phyloP scores from a whole-genome alignment of 2,329 filamentous ascomycete genomes.

The Paecilomyces niveus region DNA sequence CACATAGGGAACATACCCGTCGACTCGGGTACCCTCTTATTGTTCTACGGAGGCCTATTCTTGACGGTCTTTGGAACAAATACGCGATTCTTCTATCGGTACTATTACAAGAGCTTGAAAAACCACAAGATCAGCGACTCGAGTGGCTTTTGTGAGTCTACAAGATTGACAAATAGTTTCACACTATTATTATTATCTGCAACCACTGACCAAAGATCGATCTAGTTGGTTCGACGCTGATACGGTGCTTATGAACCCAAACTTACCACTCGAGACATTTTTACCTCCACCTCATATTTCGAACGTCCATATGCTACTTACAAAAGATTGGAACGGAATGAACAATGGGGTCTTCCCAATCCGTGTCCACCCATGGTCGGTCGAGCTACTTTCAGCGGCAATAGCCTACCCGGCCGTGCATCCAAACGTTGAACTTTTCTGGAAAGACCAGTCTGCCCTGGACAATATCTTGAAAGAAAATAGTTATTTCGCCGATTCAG shows the following conservation, averaged over 20 bases:
- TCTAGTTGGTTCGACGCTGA: constrained; percentile 28
- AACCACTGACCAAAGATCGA: no score
- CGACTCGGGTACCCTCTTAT: constrained; percentile 37
- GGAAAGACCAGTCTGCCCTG: constrained; percentile 12
- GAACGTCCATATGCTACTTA: constrained; percentile 23
- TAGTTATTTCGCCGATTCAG: constrained; percentile 8
- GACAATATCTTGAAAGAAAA: constrained; percentile 8
- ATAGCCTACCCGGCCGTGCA: constrained; percentile 17
- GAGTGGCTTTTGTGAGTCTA: constrained; percentile 25
- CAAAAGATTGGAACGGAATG: constrained; percentile 25
- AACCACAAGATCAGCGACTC: constrained; percentile 17
- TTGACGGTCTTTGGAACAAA: constrained; percentile 41
- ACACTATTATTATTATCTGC: no score
- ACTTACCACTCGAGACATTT: constrained; percentile 27
- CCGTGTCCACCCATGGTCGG: constrained; percentile 26
- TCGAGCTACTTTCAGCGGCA: constrained; percentile 20
- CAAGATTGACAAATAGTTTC: no score
- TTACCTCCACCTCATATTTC: constrained; percentile 21
- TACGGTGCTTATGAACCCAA: constrained; percentile 25
- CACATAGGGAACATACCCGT: constrained; percentile 34
- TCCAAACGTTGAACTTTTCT: constrained; percentile 14
- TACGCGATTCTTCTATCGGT: constrained; percentile 36
- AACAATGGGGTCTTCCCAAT: constrained; percentile 29
- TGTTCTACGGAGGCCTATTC: constrained; percentile 33
- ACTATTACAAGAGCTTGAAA: constrained; percentile 20